A percentile compares a stretch with the other conserved stretches of the same genome.
Evolutionary conservation across 208 protist genomes (phyloP).

Genomic region (Tritrichomonas foetus): DNA sequence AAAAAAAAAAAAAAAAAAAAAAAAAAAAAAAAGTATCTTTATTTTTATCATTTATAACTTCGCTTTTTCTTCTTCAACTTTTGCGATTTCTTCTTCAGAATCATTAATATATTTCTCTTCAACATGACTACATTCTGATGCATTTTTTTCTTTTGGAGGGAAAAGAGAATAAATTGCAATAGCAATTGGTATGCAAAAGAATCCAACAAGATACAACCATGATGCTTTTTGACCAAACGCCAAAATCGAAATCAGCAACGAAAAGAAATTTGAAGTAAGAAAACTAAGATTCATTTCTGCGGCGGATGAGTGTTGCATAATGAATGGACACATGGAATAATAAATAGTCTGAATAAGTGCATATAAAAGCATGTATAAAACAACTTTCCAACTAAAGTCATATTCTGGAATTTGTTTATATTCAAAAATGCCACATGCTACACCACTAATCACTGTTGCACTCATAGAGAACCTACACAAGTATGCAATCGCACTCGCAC

Average conservation of each 20-base stretch:
- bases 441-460: neutral
- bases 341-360: neutral
- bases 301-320: neutral
- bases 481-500: neutral
- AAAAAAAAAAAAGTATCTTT: too few relatives aligned
- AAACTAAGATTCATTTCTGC: conserved; percentile 19
- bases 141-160: neutral
- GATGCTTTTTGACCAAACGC: neutral
- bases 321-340: neutral
- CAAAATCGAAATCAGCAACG: neutral
- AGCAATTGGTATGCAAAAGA: neutral
- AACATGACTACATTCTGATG: neutral
- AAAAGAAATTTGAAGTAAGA: neutral
- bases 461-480: neutral
- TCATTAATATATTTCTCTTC: too few relatives aligned
- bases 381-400: neutral
- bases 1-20: too few relatives aligned
- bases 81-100: too few relatives aligned
- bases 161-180: neutral
- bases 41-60: too few relatives aligned
- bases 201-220: neutral
- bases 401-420: neutral
- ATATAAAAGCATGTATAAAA: neutral
- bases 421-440: neutral
- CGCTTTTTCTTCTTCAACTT: too few relatives aligned